Conservation (phyloP, 345 rosid species). For the Corchorus capsularis region DNA sequence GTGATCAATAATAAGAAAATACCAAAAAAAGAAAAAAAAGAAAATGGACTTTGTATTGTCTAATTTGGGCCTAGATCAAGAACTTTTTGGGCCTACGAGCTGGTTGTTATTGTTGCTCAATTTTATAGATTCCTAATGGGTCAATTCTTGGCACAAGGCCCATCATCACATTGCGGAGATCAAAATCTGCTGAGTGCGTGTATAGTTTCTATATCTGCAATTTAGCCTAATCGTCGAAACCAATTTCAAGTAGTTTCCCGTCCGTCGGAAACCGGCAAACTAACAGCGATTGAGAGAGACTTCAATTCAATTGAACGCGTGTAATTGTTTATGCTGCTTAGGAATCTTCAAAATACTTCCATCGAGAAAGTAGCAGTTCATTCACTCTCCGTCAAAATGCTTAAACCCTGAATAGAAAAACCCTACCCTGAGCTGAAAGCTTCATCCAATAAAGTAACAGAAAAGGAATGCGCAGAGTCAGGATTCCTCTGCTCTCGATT, state of each 20-base stretch:
- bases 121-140: neutral
- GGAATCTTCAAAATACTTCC: neutral
- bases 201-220: neutral
- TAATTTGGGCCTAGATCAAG: neutral
- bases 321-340: neutral
- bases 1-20: no score
- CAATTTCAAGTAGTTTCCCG: neutral
- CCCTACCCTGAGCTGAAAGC: slow-evolving; percentile 18
- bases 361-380: neutral
- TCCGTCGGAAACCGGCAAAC: neutral
- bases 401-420: slow-evolving; percentile 14
- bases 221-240: neutral
- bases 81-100: neutral
- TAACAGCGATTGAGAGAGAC: neutral
- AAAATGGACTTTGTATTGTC: neutral
- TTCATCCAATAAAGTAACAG: slow-evolving; percentile 17
- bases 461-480: slow-evolving; percentile 25
- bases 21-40: no score
- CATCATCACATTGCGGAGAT: neutral
- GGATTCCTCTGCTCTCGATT: slow-evolving; percentile 22
- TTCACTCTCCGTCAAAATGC: slow-evolving; percentile 20
- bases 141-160: neutral
- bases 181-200: neutral
- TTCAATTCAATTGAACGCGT: neutral
- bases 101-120: neutral